Evolutionary conservation across 2,329 filamentous ascomycete species (phyloP).

Genomic region (Hypomyces perniciosus): DNA sequence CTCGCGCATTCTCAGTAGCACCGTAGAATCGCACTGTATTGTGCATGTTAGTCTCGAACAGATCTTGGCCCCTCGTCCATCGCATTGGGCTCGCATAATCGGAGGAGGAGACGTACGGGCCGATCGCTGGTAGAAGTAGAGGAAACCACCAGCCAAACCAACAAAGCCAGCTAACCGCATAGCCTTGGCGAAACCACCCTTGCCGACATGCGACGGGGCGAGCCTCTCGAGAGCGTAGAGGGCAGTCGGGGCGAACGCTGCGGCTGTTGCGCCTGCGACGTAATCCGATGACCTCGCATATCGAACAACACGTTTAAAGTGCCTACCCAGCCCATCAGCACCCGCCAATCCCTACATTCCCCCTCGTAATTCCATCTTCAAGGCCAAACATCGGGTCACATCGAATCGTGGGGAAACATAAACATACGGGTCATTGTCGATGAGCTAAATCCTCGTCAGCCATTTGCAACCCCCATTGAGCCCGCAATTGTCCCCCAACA

Average conservation of each 20-base stretch:
- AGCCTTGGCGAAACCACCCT: slow-evolving; percentile 72
- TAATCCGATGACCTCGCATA: slow-evolving; percentile 89
- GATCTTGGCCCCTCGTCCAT: no score
- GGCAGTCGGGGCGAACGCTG: slow-evolving; percentile 65
- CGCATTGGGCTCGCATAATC: no score
- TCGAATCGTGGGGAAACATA: neutral
- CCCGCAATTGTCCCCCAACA: slow-evolving; percentile 32
- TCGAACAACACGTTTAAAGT: slow-evolving; percentile 81
- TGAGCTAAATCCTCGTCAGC: slow-evolving; percentile 60
- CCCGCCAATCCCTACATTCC: neutral
- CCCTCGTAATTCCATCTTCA: neutral
- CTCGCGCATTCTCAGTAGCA: slow-evolving; percentile 83
- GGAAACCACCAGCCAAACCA: slow-evolving; percentile 70
- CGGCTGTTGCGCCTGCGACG: slow-evolving; percentile 59
- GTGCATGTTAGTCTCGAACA: neutral
- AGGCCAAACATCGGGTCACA: neutral
- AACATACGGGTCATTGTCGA: slow-evolving; percentile 93
- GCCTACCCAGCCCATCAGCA: slow-evolving; percentile 49
- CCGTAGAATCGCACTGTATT: slow-evolving; percentile 86
- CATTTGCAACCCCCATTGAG: neutral
- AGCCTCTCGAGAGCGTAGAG: slow-evolving; percentile 78
- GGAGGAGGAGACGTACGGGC: slow-evolving; percentile 53
- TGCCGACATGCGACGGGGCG: slow-evolving; percentile 77
- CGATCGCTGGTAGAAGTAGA: slow-evolving; percentile 80
- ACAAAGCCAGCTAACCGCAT: slow-evolving; percentile 74